Base-by-base conservation (phyloP, 331 rosid species). In the Saraca asoca region DNA sequence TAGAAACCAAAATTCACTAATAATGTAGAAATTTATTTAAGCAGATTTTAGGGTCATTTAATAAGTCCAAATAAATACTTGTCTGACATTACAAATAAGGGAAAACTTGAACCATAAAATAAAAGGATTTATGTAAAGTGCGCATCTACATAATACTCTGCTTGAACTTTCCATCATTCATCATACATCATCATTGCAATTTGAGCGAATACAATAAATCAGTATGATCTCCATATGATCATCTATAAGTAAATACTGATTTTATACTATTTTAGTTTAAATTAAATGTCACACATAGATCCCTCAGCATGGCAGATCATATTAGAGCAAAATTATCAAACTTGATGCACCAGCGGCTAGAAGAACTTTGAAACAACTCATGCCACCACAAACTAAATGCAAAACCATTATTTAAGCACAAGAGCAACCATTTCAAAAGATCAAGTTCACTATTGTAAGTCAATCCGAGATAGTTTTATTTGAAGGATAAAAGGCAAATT, bases 101-200 rank as follows among this genome's bases (percentile, higher is more conserved):
- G 79, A 68, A 18, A 66, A 76, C 69, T 73, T 43, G 56, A 72
- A 75, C 64, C 60, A 70, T 78, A 65, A 75, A 68, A 75, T 57
- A 50, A 54, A 71, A 65, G 78, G 78, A 45, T 34, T 69, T 75
- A 78, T 82, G 73, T 51, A 75, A 60, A 80, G 83, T 64, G 82
- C 58, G 87, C 87, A 79, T 70, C 86, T 72, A 81, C 86, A 77
- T 74, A 61, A 77, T 79, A 73, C 85, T 71, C 81, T 62, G 83
- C 96, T 67, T 37, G 86, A 87, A 79, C 85, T 86, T 76, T 82
- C 83, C 66, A 83, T 78, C 75, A 86, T 79, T 85, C 96, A 91
- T 89, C 96, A 85, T 82, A 87, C 96, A 92, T 92, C 95, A 89
- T 87, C 93, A 80, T 87, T 87, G 95, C 91, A 85, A 85, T 82